Evolutionary conservation across 805 yeast species (phyloP), one percentile per base, ranked within the genome.

Genomic region (Maudiozyma turicensis): DNA sequence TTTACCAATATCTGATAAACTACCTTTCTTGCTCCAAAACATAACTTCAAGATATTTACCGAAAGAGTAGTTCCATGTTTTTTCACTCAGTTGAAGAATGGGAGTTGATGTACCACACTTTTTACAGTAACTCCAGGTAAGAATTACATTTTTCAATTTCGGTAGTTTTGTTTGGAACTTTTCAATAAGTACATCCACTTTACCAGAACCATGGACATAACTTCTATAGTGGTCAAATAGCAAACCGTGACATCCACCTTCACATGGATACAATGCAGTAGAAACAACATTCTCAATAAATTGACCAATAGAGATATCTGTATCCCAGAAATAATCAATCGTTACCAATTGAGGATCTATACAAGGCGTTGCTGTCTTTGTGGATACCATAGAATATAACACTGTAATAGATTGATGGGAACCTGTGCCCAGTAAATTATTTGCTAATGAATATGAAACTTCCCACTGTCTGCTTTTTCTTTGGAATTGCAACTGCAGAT

Each of bases 111-210:
- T 76, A 11, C 81, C 77, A 64, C 99, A 93, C 45, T 72, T 74
- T 50, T 84, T 86, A 64, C 99, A 93, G 55, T 76, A 81, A 61
- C 95, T 86, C 99, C 99, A 93, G 71, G 90, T 84, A 48, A 89
- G 68, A 40, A 95, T 80, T 10, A 82, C 80, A 60, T 84, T 77
- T 51, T 80, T 80, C 41, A 78, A 60, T 2, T 82, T 84, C 1
- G 84, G 81, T 2, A 80, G 61, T 13, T 76, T 70, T 30, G 81
- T 74, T 28, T 77, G 74, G 41, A 74, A 72, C 49, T 72, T 73
- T 59, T 87, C 95, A 26, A 88, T 75, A 13, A 80, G 73, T 38
- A 90, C 82, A 58, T 84, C 95, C 11, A 93, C 75, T 52, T 86
- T 83, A 1, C 91, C 95, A 41, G 76, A 71, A 0, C 95, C 96